Evolutionary conservation across 1,139 yeast species (phyloP), one percentile per base, ranked within the genome.

Genomic region (Eremothecium cymbalariae): DNA sequence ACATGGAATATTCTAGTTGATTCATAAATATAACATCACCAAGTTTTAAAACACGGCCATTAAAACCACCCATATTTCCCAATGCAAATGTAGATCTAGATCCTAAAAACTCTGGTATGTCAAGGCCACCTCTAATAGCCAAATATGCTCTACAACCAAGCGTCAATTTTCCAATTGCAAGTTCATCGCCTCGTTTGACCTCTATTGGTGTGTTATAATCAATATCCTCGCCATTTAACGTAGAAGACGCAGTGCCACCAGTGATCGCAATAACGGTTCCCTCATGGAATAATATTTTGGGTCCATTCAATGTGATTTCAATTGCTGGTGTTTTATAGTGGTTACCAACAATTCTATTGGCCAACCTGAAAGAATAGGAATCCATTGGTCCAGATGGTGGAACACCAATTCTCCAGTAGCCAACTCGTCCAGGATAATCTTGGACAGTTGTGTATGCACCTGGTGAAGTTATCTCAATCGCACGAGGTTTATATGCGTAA

Each of bases 351-450:
- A 84, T 75, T 55, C 82, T 67, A 65, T 90, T 88, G 20, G 95
- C 95, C 43, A 85, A 58, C 54, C 95, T 72, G 65, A 86, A 88
- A 2, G 96, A 77, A 50, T 78, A 86, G 42, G 79, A 74, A 62
- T 90, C 97, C 97, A 90, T 90, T 44, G 97, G 95, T 31, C 98
- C 98, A 24, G 95, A 84, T 7, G 97, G 97, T 19, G 98, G 98
- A 37, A 90, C 96, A 57, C 98, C 98, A 48, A 81, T 68, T 54
- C 79, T 72, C 97, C 97, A 90, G 57, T 80, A 73, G 9, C 88
- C 81, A 40, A 68, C 68, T 66, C 97, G 78, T 40, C 97, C 97
- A 9, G 97, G 97, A 57, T 76, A 88, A 60, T 88, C 97, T 64
- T 90, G 97, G 33, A 88, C 90, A 3, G 96, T 82, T 25, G 97